phyloP scores from a whole-genome alignment of 1,284 basidiomycete genomes.

The Volvariella volvacea region DNA sequence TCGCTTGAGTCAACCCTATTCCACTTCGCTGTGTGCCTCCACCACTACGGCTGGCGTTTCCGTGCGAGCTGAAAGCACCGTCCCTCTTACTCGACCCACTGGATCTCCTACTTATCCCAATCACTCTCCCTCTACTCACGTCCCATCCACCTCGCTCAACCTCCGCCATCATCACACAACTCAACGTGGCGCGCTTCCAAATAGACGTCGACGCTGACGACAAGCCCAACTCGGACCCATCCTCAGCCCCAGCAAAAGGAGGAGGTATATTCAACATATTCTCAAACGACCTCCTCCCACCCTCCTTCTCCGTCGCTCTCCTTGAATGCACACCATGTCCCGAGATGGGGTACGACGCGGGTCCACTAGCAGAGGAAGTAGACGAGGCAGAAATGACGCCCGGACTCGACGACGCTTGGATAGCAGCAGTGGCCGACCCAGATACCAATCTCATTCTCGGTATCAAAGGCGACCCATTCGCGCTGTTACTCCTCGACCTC shows the following conservation, averaged over 20 bases:
- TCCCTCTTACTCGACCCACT: slow-evolving; percentile 19
- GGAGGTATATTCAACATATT: slow-evolving; percentile 27
- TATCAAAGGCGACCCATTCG: slow-evolving; percentile 38
- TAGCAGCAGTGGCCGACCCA: neutral
- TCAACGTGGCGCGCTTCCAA: slow-evolving; percentile 51
- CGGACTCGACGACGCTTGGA: slow-evolving; percentile 21
- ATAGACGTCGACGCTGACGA: slow-evolving; percentile 24
- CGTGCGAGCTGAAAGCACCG: too few species aligned
- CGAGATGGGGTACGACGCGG: slow-evolving; percentile 63
- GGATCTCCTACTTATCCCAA: slow-evolving; percentile 62
- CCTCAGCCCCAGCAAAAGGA: slow-evolving; percentile 43
- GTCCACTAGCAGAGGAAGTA: slow-evolving; percentile 19
- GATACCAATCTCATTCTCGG: slow-evolving; percentile 36
- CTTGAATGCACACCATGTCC: slow-evolving; percentile 71
- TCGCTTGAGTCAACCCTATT: slow-evolving; percentile 48
- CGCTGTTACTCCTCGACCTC: slow-evolving; percentile 52
- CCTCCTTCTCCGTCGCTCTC: slow-evolving; percentile 59
- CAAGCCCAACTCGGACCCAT: slow-evolving; percentile 27
- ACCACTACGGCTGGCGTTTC: too few species aligned
- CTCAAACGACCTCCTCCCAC: slow-evolving; percentile 43
- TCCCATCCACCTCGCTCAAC: slow-evolving; percentile 77
- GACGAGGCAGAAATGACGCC: too few species aligned
- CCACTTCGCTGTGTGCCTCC: slow-evolving; percentile 15
- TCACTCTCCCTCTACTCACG: slow-evolving; percentile 39
- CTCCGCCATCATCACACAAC: slow-evolving; percentile 47